Evolutionary conservation across 208 protist species (phyloP).

Genomic region (Tetramitus jugosus): DNA sequence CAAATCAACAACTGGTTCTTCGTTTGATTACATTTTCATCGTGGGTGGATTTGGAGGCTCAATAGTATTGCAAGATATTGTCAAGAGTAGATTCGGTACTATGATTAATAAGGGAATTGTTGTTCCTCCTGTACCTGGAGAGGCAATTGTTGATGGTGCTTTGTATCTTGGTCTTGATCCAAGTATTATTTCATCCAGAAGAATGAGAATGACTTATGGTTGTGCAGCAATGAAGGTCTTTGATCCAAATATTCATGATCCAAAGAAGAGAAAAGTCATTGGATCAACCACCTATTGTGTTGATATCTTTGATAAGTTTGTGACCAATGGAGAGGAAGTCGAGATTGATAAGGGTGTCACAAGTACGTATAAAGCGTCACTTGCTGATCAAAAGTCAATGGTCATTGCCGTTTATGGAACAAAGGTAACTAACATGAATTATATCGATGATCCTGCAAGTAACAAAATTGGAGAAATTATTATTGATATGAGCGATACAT

Average conservation of each 20-base stretch:
- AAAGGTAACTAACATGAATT: neutral
- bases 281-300: neutral
- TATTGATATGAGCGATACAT: neutral
- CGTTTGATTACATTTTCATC: neutral
- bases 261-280: neutral
- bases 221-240: neutral
- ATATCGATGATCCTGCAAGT: neutral
- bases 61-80: neutral
- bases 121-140: neutral
- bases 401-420: neutral
- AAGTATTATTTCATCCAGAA: neutral
- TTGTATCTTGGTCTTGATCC: neutral
- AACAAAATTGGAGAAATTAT: neutral
- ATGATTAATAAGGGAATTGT: neutral
- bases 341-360: neutral
- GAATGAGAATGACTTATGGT: conserved; percentile 10
- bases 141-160: neutral
- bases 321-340: neutral
- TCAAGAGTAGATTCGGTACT: neutral
- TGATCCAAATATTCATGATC: neutral
- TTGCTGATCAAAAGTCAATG: neutral
- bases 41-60: neutral
- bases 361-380: neutral
- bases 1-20: neutral
- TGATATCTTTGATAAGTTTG: neutral